Base-by-base conservation (phyloP, 306 rosid genomes). In the Vigna angularis region DNA sequence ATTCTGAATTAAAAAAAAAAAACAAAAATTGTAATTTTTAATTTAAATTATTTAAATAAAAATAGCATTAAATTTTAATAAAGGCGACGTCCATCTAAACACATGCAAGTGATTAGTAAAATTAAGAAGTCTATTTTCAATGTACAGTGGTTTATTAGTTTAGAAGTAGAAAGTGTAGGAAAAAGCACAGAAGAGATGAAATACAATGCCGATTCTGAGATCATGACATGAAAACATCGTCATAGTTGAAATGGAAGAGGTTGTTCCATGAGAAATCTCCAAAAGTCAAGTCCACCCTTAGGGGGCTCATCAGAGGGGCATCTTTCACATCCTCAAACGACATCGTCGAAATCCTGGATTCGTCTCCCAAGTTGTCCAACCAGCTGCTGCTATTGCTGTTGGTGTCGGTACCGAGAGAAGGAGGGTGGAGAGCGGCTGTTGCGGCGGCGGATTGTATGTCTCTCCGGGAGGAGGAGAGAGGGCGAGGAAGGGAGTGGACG, bases 401-500 rank as follows among this genome's bases (percentile, higher is more conserved):
- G 14, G 15, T 3, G 49, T 2, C 3, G 49, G 49, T 10, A 9
- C n/a, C 4, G 49, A 6, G 28, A 0, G 50, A 7, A 8, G 70
- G 70, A 18, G 50, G 49, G 50, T 65, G 28, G 51, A 61, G 49
- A 11, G 91, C 91, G 2, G 91, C 91, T 66, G 78, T 81, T 15
- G 91, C 77, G 2, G 91, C 91, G 3, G 91, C 91, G 3, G 84
- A 83, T 26, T 88, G 89, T 9, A 88, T 85, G 55, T 88, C 86
- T 49, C 72, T 70, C 26, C 89, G 67, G 0, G 91, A 83, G 0
- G 80, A 81, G 0, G 91, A 88, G 10, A 53, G 38, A 9, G 91
- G 91, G 17, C 82, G 82, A 26, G 89, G 91, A 3, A 88, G 80
- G 3, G 81, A 83, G 36, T 56, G 38, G 1, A 72, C 79, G 1